These are phyloP conservation scores for Pseudomonodictys pantanalensis DNA, from an alignment of 495 filamentous ascomycete species.

Conservation along the genomic window DNA sequence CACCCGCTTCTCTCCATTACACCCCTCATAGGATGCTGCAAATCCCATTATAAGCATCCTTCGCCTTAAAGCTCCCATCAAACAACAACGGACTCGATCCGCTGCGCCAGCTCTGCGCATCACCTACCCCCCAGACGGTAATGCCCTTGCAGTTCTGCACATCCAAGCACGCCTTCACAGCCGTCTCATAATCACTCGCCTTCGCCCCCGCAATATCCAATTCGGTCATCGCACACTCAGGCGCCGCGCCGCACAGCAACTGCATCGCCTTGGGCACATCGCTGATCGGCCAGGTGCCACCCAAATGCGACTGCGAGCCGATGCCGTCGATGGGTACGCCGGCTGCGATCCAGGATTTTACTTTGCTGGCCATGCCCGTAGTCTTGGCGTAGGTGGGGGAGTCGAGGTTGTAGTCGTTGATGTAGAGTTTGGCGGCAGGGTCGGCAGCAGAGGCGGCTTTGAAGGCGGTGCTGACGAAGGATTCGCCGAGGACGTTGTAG, in stretches of 20 bases:
- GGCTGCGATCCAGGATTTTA: conserved; percentile 62
- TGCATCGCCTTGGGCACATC: conserved; percentile 51
- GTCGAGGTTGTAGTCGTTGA: conserved; percentile 65
- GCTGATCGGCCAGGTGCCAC: conserved; percentile 41
- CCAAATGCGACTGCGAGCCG: conserved; percentile 62
- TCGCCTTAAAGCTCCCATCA: conserved; percentile 60
- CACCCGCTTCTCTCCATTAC: not conserved
- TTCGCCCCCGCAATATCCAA: conserved; percentile 61
- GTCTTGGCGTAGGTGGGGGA: conserved; percentile 54
- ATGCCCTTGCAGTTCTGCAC: conserved; percentile 66
- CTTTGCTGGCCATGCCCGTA: conserved; percentile 59
- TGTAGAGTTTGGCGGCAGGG: conserved; percentile 60
- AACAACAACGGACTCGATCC: conserved; percentile 60
- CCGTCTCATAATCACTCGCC: conserved; percentile 58
- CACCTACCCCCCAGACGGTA: conserved; percentile 74
- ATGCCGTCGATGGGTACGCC: conserved; percentile 75
- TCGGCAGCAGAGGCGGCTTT: conserved; percentile 57
- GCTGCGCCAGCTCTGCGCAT: conserved; percentile 63
- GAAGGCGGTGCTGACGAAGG: conserved; percentile 60
- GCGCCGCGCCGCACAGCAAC: conserved; percentile 51
- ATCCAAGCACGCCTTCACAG: conserved; percentile 62
- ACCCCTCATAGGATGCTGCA: not conserved
- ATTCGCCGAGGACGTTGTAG: conserved; percentile 57
- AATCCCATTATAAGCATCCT: conserved; percentile 56
- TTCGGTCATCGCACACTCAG: conserved; percentile 62